Percentiles rank a stretch among this genome's conserved stretches.
Conservation (phyloP, 331 rosid species). For the Malus hybrid region DNA sequence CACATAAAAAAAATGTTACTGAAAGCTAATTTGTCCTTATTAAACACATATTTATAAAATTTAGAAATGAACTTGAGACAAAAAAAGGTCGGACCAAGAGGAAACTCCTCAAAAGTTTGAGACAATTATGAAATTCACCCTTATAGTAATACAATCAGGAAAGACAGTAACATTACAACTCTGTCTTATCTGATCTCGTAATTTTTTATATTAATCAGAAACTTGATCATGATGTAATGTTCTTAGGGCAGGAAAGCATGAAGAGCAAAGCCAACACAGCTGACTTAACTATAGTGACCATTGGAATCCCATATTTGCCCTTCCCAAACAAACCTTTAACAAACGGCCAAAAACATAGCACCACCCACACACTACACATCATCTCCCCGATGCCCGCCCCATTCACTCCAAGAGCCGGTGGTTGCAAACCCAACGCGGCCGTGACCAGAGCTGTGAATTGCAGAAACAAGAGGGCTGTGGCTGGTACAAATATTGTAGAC, state of each 20-base stretch:
- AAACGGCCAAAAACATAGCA: slow-evolving; percentile 28
- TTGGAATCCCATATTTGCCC: slow-evolving; percentile 29
- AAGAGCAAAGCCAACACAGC: slow-evolving; percentile 9
- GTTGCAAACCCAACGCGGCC: slow-evolving; percentile 1
- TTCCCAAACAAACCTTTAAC: slow-evolving; percentile 23
- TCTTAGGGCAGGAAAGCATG: neutral
- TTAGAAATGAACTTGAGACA: too few species aligned
- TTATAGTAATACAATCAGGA: too few species aligned
- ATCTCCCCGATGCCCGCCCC: slow-evolving; percentile 26
- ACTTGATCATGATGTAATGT: too few species aligned
- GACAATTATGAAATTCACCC: too few species aligned
- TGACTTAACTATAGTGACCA: slow-evolving; percentile 18
- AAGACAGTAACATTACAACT: too few species aligned
- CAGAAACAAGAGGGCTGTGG: slow-evolving; percentile 18
- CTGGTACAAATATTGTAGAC: slow-evolving; percentile 21
- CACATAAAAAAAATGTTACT: too few species aligned
- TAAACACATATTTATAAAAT: too few species aligned
- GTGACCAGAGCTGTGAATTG: slow-evolving; percentile 13
- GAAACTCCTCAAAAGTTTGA: too few species aligned
- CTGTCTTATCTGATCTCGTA: too few species aligned
- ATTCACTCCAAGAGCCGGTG: neutral
- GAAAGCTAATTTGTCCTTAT: too few species aligned
- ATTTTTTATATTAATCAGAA: too few species aligned
- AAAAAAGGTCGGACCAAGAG: too few species aligned
- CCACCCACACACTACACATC: slow-evolving; percentile 14